These are phyloP conservation scores for Tylopilus subfusipes DNA, from an alignment of 768 basidiomycete species.

Conservation along the genomic window DNA sequence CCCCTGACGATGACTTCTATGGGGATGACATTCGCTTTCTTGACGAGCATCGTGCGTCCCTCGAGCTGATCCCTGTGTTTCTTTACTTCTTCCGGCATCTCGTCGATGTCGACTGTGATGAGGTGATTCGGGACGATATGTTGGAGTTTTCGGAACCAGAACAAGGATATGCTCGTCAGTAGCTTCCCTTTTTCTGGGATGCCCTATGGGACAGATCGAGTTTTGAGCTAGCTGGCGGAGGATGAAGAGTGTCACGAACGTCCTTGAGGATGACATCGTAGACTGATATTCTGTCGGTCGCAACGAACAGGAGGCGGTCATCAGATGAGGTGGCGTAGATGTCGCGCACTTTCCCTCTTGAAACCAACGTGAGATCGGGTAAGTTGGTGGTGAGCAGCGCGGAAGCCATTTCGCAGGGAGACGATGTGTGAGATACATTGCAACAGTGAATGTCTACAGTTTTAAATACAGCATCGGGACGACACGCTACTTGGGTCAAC, in stretches of 20 bases:
- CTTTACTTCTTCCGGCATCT: constrained; percentile 79
- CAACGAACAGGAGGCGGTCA: constrained; percentile 83
- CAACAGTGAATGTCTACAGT: constrained; percentile 1
- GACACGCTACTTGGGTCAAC: constrained; percentile 5
- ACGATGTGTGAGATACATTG: neutral
- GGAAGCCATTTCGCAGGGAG: constrained; percentile 19
- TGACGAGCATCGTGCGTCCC: constrained; percentile 88
- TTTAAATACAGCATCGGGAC: constrained; percentile 12
- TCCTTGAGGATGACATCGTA: constrained; percentile 95
- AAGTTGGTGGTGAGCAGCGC: constrained; percentile 56
- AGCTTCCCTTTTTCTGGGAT: constrained; percentile 92
- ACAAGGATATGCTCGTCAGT: constrained; percentile 84
- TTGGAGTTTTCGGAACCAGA: constrained; percentile 88
- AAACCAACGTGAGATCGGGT: constrained; percentile 63
- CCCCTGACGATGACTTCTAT: constrained; percentile 96
- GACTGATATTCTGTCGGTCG: constrained; percentile 93
- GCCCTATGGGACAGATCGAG: constrained; percentile 49
- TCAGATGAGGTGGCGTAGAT: constrained; percentile 77
- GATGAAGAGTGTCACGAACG: constrained; percentile 47
- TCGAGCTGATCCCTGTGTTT: constrained; percentile 74
- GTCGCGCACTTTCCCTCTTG: constrained; percentile 94
- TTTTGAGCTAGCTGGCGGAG: neutral
- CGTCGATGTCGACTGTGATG: constrained; percentile 67
- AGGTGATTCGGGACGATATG: constrained; percentile 88
- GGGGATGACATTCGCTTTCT: constrained; percentile 82